A percentile compares a stretch with the other conserved stretches of the same genome.
These are phyloP conservation scores for Agaricus bisporus DNA, from an alignment of 768 basidiomycete genomes.

Conservation along the genomic window DNA sequence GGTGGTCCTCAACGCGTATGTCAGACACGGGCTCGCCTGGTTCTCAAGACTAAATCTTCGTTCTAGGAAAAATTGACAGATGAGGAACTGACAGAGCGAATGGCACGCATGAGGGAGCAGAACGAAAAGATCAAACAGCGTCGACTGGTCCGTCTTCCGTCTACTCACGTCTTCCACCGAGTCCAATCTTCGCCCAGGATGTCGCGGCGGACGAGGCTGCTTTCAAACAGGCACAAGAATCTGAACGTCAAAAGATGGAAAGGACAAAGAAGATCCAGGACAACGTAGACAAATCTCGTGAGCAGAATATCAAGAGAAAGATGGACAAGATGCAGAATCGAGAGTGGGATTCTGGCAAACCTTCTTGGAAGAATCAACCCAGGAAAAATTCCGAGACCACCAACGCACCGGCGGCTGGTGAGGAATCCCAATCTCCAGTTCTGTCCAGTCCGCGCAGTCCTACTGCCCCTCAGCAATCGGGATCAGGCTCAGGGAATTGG, in stretches of 20 bases:
- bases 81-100: conserved; percentile 61
- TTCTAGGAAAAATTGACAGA: conserved; percentile 62
- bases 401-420: background rate
- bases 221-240: conserved; percentile 64
- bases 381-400: conserved; percentile 1
- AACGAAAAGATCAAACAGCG: conserved; percentile 76
- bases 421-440: background rate
- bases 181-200: conserved; percentile 37
- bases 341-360: conserved; percentile 83
- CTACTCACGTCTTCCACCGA: conserved; percentile 7
- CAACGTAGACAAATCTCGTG: conserved; percentile 61
- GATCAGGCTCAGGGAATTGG: conserved; percentile 1
- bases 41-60: background rate
- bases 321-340: conserved; percentile 73
- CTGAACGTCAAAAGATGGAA: conserved; percentile 52
- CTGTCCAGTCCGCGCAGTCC: background rate
- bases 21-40: conserved; percentile 5
- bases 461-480: background rate
- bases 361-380: conserved; percentile 6
- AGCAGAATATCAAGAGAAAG: conserved; percentile 75
- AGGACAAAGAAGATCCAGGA: conserved; percentile 63
- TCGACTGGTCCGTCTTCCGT: conserved; percentile 38
- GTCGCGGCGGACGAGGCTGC: conserved; percentile 79
- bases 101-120: conserved; percentile 64
- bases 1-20: conserved; percentile 69